Evolutionary conservation across 495 filamentous ascomycete species (phyloP).

Genomic region (Aspergillus egyptiacus): DNA sequence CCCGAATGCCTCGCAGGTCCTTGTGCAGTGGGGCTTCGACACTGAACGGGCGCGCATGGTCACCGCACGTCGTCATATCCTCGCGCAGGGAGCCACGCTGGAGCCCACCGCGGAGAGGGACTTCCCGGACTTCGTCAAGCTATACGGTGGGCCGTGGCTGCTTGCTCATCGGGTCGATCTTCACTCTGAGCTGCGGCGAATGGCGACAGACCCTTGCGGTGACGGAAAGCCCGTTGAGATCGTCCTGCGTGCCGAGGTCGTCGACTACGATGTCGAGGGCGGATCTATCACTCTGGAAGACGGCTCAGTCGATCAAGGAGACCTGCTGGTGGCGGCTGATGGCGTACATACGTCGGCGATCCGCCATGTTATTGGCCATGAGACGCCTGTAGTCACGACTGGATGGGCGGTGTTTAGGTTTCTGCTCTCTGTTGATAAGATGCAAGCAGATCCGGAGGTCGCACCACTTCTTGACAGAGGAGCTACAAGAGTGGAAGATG

Average conservation of each 20-base stretch:
- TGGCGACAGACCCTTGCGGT: not conserved
- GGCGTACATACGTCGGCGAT: constrained; percentile 40
- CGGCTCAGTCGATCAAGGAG: constrained; percentile 26
- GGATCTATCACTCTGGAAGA: constrained; percentile 32
- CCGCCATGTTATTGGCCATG: constrained; percentile 16
- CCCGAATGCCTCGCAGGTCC: not conserved
- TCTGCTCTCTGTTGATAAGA: constrained; percentile 16
- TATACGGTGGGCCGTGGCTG: not conserved
- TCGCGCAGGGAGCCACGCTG: not conserved
- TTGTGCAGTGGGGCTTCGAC: not conserved
- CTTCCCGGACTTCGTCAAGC: not conserved
- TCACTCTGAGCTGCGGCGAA: not conserved
- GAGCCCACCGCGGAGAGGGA: not conserved
- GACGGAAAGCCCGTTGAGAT: not conserved
- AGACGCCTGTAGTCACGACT: not conserved
- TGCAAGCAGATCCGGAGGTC: not conserved
- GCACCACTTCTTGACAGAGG: not conserved
- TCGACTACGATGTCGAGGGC: constrained; percentile 23
- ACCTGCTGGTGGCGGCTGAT: constrained; percentile 47
- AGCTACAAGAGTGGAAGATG: not conserved
- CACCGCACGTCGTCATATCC: not conserved
- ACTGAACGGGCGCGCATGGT: not conserved
- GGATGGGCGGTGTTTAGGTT: constrained; percentile 25
- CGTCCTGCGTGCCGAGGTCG: not conserved
- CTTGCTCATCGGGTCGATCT: constrained; percentile 5